phyloP scores from a whole-genome alignment of 1,284 basidiomycete species.

The Pisolithus thermaeus region DNA sequence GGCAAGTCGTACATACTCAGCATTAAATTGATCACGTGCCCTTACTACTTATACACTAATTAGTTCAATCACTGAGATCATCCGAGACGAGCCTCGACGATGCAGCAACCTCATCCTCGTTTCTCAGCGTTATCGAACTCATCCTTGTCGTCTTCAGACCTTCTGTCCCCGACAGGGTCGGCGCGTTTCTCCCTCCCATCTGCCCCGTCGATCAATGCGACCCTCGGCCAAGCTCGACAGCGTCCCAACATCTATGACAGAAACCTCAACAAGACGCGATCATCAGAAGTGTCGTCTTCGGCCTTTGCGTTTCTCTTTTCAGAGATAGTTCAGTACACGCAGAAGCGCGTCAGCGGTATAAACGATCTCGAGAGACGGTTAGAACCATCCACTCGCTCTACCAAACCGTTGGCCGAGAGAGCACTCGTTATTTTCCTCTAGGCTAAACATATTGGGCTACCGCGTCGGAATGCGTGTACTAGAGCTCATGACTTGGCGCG shows the following conservation, averaged over 20 bases:
- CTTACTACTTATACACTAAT: too few relatives aligned
- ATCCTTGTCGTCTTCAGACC: conserved; percentile 57
- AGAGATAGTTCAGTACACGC: conserved; percentile 91
- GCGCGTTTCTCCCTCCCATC: conserved; percentile 67
- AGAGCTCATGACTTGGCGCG: conserved; percentile 70
- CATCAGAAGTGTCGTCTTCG: conserved; percentile 73
- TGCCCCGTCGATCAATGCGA: conserved; percentile 43
- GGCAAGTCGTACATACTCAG: too few relatives aligned
- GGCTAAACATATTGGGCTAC: conserved; percentile 86
- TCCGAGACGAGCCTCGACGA: neutral
- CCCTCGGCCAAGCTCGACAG: conserved; percentile 34
- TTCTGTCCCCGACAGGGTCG: conserved; percentile 54
- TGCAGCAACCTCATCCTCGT: conserved; percentile 45
- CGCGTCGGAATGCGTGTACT: conserved; percentile 81
- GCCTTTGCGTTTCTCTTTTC: conserved; percentile 89
- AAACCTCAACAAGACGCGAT: conserved; percentile 76
- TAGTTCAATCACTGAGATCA: too few relatives aligned
- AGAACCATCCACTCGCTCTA: neutral
- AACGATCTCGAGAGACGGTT: conserved; percentile 87
- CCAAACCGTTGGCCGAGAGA: neutral
- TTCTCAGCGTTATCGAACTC: conserved; percentile 66
- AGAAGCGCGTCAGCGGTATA: conserved; percentile 90
- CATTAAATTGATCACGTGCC: too few relatives aligned
- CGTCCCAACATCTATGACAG: conserved; percentile 81
- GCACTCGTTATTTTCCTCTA: conserved; percentile 26